Evolutionary conservation across 306 rosid species (phyloP).

Genomic region (Biancaea sappan): DNA sequence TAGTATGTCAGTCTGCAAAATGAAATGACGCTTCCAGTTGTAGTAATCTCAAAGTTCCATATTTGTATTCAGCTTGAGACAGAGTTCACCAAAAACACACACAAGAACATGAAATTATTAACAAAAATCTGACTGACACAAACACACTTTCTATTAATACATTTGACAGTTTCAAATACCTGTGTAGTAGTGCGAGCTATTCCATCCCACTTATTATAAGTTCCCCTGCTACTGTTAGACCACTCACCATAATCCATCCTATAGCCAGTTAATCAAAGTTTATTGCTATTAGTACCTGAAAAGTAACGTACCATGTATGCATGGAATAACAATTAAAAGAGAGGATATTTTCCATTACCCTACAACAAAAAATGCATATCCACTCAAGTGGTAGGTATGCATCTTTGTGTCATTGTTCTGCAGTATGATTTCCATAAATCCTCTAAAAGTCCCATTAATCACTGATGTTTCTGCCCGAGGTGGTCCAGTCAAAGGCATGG

Average conservation of each 20-base stretch:
- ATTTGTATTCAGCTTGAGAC: neutral
- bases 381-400: slow-evolving; percentile 85
- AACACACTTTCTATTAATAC: slow-evolving; percentile 17
- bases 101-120: slow-evolving; percentile 1
- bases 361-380: slow-evolving; percentile 94
- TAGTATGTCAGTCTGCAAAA: neutral
- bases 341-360: slow-evolving; percentile 55
- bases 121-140: neutral
- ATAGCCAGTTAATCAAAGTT: slow-evolving; percentile 37
- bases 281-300: slow-evolving; percentile 3
- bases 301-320: neutral
- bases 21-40: slow-evolving; percentile 9
- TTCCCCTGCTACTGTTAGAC: slow-evolving; percentile 92
- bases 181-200: slow-evolving; percentile 89
- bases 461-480: slow-evolving; percentile 75
- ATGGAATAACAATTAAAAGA: slow-evolving; percentile 21
- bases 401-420: slow-evolving; percentile 95
- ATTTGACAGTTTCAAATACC: slow-evolving; percentile 49
- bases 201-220: slow-evolving; percentile 99
- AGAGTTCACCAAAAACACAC: neutral
- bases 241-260: slow-evolving; percentile 99
- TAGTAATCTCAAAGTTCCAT: slow-evolving; percentile 11
- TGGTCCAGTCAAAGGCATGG: slow-evolving; percentile 67
- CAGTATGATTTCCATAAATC: slow-evolving; percentile 87
- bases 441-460: slow-evolving; percentile 86